A percentile compares a stretch with the other conserved stretches of the same genome.
Conservation (phyloP, 768 basidiomycete genomes). For the Roridomyces roridus region DNA sequence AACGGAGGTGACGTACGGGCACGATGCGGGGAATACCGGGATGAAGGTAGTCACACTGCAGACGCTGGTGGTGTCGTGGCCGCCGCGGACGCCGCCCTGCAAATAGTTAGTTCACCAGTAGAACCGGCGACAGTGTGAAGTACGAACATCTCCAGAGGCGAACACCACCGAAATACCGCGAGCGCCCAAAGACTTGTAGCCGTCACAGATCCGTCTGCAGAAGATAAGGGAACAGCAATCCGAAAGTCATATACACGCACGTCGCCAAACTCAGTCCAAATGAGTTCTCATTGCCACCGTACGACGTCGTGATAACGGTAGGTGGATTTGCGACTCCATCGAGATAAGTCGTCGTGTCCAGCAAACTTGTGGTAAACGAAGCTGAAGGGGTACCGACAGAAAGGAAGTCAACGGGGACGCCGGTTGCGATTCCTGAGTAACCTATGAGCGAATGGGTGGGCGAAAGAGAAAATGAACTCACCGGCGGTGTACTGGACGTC, state of each 20-base stretch:
- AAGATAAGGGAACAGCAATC: not conserved
- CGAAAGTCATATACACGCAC: not conserved
- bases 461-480: too few relatives aligned
- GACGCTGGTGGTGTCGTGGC: conserved; percentile 4
- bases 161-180: conserved; percentile 2
- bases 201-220: conserved; percentile 1
- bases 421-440: not conserved
- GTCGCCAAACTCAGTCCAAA: not conserved
- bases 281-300: not conserved
- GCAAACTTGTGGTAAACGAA: not conserved
- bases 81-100: too few relatives aligned
- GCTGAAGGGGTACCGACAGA: not conserved
- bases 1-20: conserved; percentile 31
- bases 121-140: not conserved
- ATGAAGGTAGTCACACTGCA: conserved; percentile 1
- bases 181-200: conserved; percentile 5
- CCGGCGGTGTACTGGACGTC: conserved; percentile 6
- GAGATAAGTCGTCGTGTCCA: conserved; percentile 6
- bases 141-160: conserved; percentile 2
- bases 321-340: not conserved
- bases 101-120: not conserved
- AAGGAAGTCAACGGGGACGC: not conserved
- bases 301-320: not conserved
- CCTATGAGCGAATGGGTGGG: not conserved
- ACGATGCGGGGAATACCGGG: conserved; percentile 20